Evolutionary conservation across 2,329 filamentous ascomycete genomes (phyloP).

Genomic region (Phialocephala sp.): DNA sequence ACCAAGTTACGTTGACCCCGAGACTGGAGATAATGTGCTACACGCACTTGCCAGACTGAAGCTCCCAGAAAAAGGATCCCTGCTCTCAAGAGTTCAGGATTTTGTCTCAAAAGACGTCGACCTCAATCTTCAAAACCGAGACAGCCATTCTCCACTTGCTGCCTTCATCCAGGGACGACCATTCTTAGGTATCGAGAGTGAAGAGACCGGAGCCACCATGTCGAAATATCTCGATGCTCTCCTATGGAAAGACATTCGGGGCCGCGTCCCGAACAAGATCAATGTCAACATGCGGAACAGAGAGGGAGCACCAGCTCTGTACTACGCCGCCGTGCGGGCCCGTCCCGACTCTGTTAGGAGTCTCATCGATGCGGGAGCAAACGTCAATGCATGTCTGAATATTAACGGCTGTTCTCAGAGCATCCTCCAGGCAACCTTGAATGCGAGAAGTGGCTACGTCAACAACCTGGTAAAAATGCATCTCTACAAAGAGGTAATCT

Average conservation of each 20-base stretch:
- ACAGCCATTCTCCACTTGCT: constrained; percentile 9
- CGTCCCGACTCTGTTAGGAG: constrained; percentile 24
- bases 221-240: constrained; percentile 27
- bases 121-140: constrained; percentile 16
- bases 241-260: constrained; percentile 20
- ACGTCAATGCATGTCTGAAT: constrained; percentile 12
- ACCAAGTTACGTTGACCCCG: constrained; percentile 18
- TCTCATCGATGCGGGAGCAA: constrained; percentile 19
- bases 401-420: constrained; percentile 8
- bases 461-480: constrained; percentile 11
- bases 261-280: constrained; percentile 20
- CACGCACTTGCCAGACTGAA: constrained; percentile 20
- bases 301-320: constrained; percentile 21
- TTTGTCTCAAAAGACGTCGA: constrained; percentile 20
- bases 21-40: constrained; percentile 22
- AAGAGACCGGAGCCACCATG: constrained; percentile 24
- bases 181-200: constrained; percentile 9
- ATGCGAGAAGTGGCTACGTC: background rate
- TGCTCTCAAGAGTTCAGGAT: constrained; percentile 9
- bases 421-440: constrained; percentile 13
- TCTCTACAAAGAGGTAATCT: constrained; percentile 21
- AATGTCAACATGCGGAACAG: constrained; percentile 26
- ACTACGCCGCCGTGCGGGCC: constrained; percentile 15
- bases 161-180: constrained; percentile 15
- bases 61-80: constrained; percentile 11